These are phyloP conservation scores for Dioscorea cayenensis DNA, from an alignment of 116 monocot genomes.

Conservation along the genomic window DNA sequence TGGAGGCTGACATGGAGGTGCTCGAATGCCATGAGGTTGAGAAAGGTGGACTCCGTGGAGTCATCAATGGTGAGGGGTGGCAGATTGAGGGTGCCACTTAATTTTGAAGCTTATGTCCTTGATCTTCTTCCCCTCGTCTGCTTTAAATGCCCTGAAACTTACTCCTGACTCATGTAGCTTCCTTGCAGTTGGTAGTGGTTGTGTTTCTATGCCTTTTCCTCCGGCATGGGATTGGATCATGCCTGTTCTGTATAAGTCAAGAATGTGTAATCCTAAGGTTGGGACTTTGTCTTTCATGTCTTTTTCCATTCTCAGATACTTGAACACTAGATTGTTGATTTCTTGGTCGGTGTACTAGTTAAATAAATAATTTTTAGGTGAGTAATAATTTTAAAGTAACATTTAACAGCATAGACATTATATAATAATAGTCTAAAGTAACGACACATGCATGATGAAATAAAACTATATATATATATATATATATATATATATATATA, in stretches of 20 bases:
- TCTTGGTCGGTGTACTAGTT: neutral
- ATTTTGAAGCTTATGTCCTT: constrained; percentile 48
- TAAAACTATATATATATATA: no score
- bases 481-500: no score
- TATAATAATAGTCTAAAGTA: no score
- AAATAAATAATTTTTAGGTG: no score
- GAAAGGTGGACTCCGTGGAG: constrained; percentile 41
- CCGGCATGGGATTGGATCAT: constrained; percentile 7
- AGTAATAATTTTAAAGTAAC: no score
- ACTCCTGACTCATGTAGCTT: constrained; percentile 75
- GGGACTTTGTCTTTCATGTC: no score
- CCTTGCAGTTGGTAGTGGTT: constrained; percentile 47
- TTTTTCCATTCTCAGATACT: constrained; percentile 16
- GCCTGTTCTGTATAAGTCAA: constrained; percentile 52
- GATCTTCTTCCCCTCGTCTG: neutral
- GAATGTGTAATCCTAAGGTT: constrained; percentile 33
- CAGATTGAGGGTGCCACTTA: constrained; percentile 53
- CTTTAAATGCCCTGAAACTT: constrained; percentile 26
- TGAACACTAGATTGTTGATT: constrained; percentile 43
- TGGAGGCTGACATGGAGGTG: constrained; percentile 59
- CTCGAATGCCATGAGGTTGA: constrained; percentile 87
- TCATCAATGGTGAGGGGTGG: constrained; percentile 61
- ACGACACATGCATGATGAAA: no score
- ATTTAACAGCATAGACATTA: no score
- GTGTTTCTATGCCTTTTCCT: no score